Evolutionary conservation across 371 early-diverging fungal genomes (phyloP), one percentile per base, ranked within the genome.

Genomic region (Circinella minor): DNA sequence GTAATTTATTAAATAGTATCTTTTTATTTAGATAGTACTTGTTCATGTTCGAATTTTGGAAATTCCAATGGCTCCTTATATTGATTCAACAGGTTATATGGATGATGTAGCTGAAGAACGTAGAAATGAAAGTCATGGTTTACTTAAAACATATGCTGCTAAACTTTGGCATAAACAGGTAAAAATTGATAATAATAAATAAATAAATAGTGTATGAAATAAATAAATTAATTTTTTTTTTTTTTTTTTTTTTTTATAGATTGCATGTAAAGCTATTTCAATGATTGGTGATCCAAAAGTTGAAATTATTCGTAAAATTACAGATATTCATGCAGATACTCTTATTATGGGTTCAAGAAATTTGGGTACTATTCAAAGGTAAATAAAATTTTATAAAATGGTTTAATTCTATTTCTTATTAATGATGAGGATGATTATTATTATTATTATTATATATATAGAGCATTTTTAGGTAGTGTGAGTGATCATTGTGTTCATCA

Each of bases 281-380:
- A 86, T 87, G 83, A 78, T 83, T 49, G 89, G 89, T 13, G 88
- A 89, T 61, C 81, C 88, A 9, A 81, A 84, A 43, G 72, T 74
- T 6, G 90, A 88, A 59, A 74, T 90, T 64, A 76, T 88, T 36
- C 77, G 83, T 47, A 88, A 89, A 54, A 80, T 77, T 5, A 68
- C 65, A 20, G 89, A 88, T 63, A 71, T 85, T 18, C 79, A 85
- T 55, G 83, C 89, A 4, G 88, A 88, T 74, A 78, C 81, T 4
- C 74, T 90, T 0, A 73, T 90, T 63, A 77, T 90, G 74, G 89
- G 90, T 9, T 85, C 86, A 15, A 80, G 89, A 49, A 86, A 88
- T 37, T 71, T 88, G 73, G 89, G 88, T 0, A 71, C 78, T 0
- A 71, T 87, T 27, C 84, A 84, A 69, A 73, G 86, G 85, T 85